Evolutionary conservation across 768 basidiomycete species (phyloP).

Genomic region (Porphyrellus cyaneotinctus): DNA sequence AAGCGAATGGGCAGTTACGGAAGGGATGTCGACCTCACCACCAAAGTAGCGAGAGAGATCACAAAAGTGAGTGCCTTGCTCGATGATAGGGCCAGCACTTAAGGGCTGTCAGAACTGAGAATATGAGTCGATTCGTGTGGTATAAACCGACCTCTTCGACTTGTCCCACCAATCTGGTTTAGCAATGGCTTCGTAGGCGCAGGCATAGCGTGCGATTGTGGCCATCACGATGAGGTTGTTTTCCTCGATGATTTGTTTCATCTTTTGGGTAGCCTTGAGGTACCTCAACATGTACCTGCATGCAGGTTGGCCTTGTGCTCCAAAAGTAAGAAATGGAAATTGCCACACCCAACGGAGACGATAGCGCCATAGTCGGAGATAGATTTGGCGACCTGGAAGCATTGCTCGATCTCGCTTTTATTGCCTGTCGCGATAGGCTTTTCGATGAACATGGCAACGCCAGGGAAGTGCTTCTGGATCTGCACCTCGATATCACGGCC

Average conservation of each 20-base stretch:
- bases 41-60: conserved; percentile 97
- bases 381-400: conserved; percentile 65
- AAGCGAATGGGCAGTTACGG: conserved; percentile 79
- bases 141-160: conserved; percentile 65
- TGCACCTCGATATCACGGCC: conserved; percentile 86
- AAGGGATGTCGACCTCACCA: conserved; percentile 85
- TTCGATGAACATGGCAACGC: conserved; percentile 86
- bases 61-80: conserved; percentile 96
- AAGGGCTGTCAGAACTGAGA: conserved; percentile 5
- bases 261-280: conserved; percentile 89
- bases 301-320: neutral
- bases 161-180: conserved; percentile 96
- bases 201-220: conserved; percentile 92
- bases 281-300: conserved; percentile 89
- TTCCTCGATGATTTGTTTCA: conserved; percentile 93
- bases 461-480: conserved; percentile 83
- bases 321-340: neutral
- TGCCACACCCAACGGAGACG: conserved; percentile 80
- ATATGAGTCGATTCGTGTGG: neutral
- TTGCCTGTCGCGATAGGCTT: conserved; percentile 89
- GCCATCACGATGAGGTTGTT: conserved; percentile 95
- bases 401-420: conserved; percentile 58
- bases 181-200: conserved; percentile 74
- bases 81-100: conserved; percentile 75
- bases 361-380: conserved; percentile 69